Evolutionary conservation across 108 stramenopile species (phyloP), one percentile per base, ranked within the genome.

Genomic region (Cyclotella atomus): DNA sequence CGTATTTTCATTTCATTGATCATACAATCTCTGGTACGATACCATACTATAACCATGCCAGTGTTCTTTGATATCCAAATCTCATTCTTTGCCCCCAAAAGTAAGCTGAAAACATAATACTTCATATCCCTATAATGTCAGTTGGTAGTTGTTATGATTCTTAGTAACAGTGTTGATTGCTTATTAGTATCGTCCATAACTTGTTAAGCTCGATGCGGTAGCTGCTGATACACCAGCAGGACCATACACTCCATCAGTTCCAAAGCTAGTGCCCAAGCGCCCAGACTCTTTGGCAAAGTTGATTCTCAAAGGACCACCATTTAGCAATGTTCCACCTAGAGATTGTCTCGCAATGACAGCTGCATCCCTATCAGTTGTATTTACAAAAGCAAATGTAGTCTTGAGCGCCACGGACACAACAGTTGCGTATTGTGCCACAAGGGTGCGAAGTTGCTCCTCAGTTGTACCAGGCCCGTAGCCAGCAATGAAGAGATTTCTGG

Each of bases 271-370:
- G 32, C 94, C 94, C 10, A 95, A 78, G 23, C 94, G 83, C 21
- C 94, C 94, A 6, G 90, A 85, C 69, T 95, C 94, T 65, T 95
- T 95, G 15, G 94, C 94, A 77, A 95, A 95, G 66, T 95, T 95
- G 19, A 95, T 92, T 57, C 94, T 52, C 23, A 95, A 75, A 5
- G 82, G 76, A 15, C 94, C 90, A 27, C 94, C 94, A 66, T 92
- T 92, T 10, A 92, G 19, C 72, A 82, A 73, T 0, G 81, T 70
- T 10, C 94, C 91, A n/a, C 59, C 56, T 1, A 95, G 83, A 21
- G 84, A 53, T 54, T 88, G 70, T 20, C 94, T 83, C 14, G 91
- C 88, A 47, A 59, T 57, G 41, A 95, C 79, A 19, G 94, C 94
- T 35, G 79, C 71, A 27, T 70, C 62, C 44, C 84, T 81, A 44